Evolutionary conservation across 129 eudicot genomes (phyloP), one percentile per base, ranked within the genome.

Genomic region (Logfia minima): DNA sequence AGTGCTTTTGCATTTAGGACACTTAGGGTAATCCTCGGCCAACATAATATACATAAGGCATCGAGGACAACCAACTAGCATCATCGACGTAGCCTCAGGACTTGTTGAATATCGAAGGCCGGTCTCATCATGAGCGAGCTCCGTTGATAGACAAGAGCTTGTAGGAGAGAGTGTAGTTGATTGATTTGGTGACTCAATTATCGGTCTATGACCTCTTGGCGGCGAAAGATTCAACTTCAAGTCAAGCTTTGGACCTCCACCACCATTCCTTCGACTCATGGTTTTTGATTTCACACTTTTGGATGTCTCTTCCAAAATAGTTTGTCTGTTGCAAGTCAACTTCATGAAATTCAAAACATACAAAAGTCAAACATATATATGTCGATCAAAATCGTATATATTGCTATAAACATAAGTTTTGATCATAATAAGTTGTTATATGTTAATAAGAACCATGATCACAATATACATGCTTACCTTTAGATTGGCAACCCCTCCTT

Each of bases 1-100:
- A 18, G 89, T 77, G 84, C 96, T 90, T 85, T 93, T 93, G 81
- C 98, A 93, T 77, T 85, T 90, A 8, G 98, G 98, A 77, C 98
- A 93, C 65, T 83, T 77, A 0, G 89, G 91, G 68, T 87, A 90
- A 19, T 85, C 88, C 45, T 88, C 83, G 0, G 97, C 64, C 0
- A 93, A 86, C 98, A 93, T 93, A 34, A 93, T 89, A 66, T 90
- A 93, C 97, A 93, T 93, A 45, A 93, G 95, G 80, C 98, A 93
- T 21, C 92, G 80, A 1, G 96, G 98, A 41, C 98, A 93, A 0
- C 98, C 98, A 13, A 88, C 98, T 62, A 93, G 72, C 83, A 88
- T 83, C 98, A 93, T 93, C 8, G 90, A 74, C 1, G 90, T 79
- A 4, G 95, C 82, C 66, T 93, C 98, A 1, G 97, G 97, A 85